Evolutionary conservation across 1,139 yeast genomes (phyloP).

Genomic region (Pichia sp.): DNA sequence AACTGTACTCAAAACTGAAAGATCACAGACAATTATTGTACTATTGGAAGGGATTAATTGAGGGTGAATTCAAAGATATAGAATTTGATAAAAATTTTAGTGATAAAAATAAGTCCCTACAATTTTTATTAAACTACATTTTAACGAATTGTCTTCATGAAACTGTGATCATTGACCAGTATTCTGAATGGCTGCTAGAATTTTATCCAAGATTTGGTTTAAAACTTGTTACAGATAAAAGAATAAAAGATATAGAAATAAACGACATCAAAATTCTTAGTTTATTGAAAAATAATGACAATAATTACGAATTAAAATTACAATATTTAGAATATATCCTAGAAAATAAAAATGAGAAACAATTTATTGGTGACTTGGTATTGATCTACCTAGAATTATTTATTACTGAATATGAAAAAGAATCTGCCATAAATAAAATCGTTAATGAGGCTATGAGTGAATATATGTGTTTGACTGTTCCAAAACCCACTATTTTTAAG

Average conservation of each 20-base stretch:
- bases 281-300: slow-evolving; percentile 8
- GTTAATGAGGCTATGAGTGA: slow-evolving; percentile 4
- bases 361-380: slow-evolving; percentile 29
- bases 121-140: slow-evolving; percentile 30
- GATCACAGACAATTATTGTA: slow-evolving; percentile 32
- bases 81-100: slow-evolving; percentile 19
- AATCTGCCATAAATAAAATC: neutral
- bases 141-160: slow-evolving; percentile 31
- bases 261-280: slow-evolving; percentile 25
- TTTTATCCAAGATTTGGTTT: slow-evolving; percentile 37
- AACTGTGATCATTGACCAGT: slow-evolving; percentile 34
- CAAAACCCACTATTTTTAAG: slow-evolving; percentile 22
- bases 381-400: slow-evolving; percentile 18
- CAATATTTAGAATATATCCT: slow-evolving; percentile 25
- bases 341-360: slow-evolving; percentile 25
- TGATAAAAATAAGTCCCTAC: slow-evolving; percentile 21
- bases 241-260: slow-evolving; percentile 23
- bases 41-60: slow-evolving; percentile 36
- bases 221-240: slow-evolving; percentile 31
- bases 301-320: slow-evolving; percentile 11
- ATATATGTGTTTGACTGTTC: slow-evolving; percentile 19
- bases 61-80: slow-evolving; percentile 31
- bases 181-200: slow-evolving; percentile 40
- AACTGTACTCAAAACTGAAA: slow-evolving; percentile 30
- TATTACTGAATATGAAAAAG: slow-evolving; percentile 1